These are phyloP conservation scores for Rhododendron molle DNA, from an alignment of 148 eudicot genomes.

Conservation along the genomic window DNA sequence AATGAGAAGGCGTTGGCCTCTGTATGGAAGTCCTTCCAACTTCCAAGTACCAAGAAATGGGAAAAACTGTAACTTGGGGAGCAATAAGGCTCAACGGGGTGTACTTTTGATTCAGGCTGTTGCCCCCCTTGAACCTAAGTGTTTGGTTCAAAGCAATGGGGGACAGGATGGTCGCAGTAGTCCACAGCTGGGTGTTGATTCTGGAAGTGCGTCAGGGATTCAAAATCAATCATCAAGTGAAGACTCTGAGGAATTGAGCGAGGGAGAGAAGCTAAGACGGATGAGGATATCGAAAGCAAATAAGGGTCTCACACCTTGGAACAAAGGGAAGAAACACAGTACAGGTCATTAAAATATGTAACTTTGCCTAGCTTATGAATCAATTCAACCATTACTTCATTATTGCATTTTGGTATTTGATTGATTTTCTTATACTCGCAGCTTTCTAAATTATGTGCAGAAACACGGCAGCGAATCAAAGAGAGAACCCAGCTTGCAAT, in stretches of 20 bases:
- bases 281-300: conserved; percentile 84
- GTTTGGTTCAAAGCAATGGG: conserved; percentile 23
- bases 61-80: conserved; percentile 18
- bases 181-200: conserved; percentile 19
- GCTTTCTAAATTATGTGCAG: conserved; percentile 40
- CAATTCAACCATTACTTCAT: conserved; percentile 1
- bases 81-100: conserved; percentile 19
- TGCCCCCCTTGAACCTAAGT: conserved; percentile 59
- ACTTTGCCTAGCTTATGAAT: background rate
- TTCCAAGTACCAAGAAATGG: conserved; percentile 30
- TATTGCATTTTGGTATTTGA: background rate
- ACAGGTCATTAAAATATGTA: conserved; percentile 42
- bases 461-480: conserved; percentile 58
- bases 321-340: conserved; percentile 90
- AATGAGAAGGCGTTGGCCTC: conserved; percentile 42
- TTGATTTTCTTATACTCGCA: background rate
- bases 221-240: conserved; percentile 28
- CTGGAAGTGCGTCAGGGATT: conserved; percentile 13
- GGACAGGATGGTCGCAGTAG: conserved; percentile 13
- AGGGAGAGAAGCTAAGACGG: conserved; percentile 77
- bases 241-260: conserved; percentile 48
- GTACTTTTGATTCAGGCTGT: conserved; percentile 49
- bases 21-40: conserved; percentile 32
- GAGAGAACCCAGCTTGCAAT: conserved; percentile 90
- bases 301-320: conserved; percentile 89